Base-by-base conservation (phyloP, 140 eudicot species). In the Ambrosia hybrid region DNA sequence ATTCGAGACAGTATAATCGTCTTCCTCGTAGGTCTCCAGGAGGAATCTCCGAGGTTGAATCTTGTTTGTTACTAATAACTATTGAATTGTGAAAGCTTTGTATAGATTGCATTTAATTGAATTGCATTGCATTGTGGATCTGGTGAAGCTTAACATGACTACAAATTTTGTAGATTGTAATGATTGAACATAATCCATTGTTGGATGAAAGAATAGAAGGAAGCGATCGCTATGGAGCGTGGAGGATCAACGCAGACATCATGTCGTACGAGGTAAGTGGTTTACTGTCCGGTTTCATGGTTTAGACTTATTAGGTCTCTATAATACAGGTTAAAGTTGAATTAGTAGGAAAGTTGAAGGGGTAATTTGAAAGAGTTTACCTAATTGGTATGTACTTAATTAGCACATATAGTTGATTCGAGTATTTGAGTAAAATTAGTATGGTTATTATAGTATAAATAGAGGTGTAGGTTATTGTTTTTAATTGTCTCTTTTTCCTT, bases 191-290 rank as follows among this genome's bases (percentile, higher is more conserved):
- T 26, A 33, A 70, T 38, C 75, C 78, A 9, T 52, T 79, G 72
- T 17, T 73, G 46, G 83, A 72, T 17, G 68, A 78, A 56, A 74
- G 83, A 17, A 43, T 77, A 17, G 73, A 78, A 51, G 77, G 70
- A 33, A 73, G 72, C 46, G 87, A 79, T 71, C 74, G 71, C 7
- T 73, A 72, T 74, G 83, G 82, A 45, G 70, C 76, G 12, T 86
- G 91, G 91, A 78, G 91, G 69, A 81, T 83, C 73, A 76, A 86
- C 15, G 83, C 80, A 4, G 92, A 86, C 55, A 59, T 70, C 36
- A 81, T 86, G 86, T 81, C 84, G 13, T 86, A 83, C 26, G 92
- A 86, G 89, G 92, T 86, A 48, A 41, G 52, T 3, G 12, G 52
- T 48, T 48, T 48, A 46, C 13, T 1, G 52, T 48, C 52, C 9